Percentiles rank a stretch among this genome's conserved stretches.
phyloP scores from a whole-genome alignment of 1,284 basidiomycete genomes.

The Naganishia sp. region DNA sequence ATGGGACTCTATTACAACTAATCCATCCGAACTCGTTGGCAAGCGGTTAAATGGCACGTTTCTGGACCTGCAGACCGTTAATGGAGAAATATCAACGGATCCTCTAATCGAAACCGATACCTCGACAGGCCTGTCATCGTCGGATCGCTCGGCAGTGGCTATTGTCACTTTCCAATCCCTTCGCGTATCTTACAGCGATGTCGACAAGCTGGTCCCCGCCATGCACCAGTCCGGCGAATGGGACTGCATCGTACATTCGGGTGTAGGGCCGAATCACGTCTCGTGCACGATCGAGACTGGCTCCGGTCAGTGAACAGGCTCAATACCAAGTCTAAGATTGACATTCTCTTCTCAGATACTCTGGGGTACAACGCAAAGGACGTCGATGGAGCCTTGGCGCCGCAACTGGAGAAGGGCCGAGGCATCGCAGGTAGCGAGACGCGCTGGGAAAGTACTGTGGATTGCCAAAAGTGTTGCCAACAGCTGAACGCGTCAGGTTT shows the following conservation, averaged over 20 bases:
- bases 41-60: conserved; percentile 6
- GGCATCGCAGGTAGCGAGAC: background rate
- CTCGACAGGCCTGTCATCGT: background rate
- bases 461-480: conserved; percentile 10
- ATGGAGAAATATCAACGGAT: background rate
- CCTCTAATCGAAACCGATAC: background rate
- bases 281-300: conserved; percentile 21
- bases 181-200: conserved; percentile 16
- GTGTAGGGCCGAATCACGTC: background rate
- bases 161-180: conserved; percentile 11
- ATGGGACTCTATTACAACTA: conserved; percentile 4
- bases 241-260: conserved; percentile 19
- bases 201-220: conserved; percentile 3
- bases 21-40: conserved; percentile 15
- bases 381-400: conserved; percentile 18
- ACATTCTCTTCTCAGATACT: background rate
- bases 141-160: background rate
- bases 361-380: conserved; percentile 4
- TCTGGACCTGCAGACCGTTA: background rate
- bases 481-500: conserved; percentile 10
- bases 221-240: conserved; percentile 19
- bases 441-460: conserved; percentile 13
- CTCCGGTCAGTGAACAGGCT: conserved; percentile 1
- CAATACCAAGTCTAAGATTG: background rate
- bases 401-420: background rate